Evolutionary conservation across 2,329 filamentous ascomycete genomes (phyloP).

Genomic region (Colletotrichum sp.): DNA sequence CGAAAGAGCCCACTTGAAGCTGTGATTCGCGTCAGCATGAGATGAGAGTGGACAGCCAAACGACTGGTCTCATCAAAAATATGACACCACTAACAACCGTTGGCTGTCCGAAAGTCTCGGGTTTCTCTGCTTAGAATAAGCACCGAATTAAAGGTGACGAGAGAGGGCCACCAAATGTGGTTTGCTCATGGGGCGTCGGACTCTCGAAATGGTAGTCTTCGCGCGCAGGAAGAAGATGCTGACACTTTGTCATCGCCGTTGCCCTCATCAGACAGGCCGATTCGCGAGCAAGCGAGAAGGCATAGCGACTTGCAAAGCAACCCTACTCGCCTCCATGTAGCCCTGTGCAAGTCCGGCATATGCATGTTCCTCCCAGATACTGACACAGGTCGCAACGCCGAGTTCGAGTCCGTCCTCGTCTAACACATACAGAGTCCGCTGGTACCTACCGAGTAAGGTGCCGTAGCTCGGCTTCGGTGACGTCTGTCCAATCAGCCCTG

Average conservation of each 20-base stretch:
- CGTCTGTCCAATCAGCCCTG: neutral
- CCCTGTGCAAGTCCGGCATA: neutral
- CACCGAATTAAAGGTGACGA: neutral
- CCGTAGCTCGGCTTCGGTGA: neutral
- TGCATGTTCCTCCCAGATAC: neutral
- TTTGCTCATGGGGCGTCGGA: neutral
- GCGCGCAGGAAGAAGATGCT: neutral
- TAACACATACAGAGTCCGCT: neutral
- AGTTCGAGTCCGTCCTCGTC: neutral
- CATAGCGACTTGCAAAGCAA: neutral
- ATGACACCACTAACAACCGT: neutral
- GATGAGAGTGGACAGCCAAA: slow-evolving; percentile 5
- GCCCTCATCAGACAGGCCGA: neutral
- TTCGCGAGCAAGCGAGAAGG: neutral
- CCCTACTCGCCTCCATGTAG: neutral
- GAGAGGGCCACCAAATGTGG: neutral
- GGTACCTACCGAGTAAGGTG: neutral
- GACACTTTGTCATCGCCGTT: neutral
- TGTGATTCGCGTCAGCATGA: neutral
- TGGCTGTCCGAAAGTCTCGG: neutral
- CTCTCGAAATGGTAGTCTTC: neutral
- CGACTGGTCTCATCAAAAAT: slow-evolving; percentile 1
- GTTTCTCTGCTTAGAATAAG: neutral
- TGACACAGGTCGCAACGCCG: neutral
- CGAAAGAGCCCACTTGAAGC: neutral